A percentile compares a stretch with the other conserved stretches of the same genome.
phyloP scores from a whole-genome alignment of 441 rosid species.

The Viola pubescens region DNA sequence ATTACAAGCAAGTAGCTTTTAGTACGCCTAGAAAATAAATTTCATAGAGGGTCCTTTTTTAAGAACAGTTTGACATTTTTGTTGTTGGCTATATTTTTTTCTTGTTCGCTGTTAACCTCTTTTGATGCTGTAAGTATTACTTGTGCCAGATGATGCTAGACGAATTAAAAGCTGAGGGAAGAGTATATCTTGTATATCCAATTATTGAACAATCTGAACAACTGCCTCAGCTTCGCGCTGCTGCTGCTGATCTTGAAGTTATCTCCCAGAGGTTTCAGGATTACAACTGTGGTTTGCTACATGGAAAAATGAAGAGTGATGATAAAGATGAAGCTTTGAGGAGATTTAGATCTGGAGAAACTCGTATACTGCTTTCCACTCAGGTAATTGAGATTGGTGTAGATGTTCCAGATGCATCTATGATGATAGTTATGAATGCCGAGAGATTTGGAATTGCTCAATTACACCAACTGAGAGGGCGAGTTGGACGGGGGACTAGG shows the following conservation, averaged over 20 bases:
- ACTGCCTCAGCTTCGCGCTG: conserved; percentile 90
- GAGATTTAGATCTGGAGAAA: conserved; percentile 72
- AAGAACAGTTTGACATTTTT: no score
- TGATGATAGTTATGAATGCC: conserved; percentile 98
- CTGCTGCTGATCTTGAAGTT: conserved; percentile 60
- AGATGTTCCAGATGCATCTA: conserved; percentile 89
- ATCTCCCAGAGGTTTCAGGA: conserved; percentile 46
- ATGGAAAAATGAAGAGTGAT: conserved; percentile 84
- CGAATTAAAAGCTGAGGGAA: conserved; percentile 69
- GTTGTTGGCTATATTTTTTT: no score
- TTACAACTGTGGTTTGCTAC: conserved; percentile 72
- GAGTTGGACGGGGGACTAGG: conserved; percentile 71
- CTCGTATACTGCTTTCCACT: conserved; percentile 70
- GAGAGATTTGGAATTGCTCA: conserved; percentile 96
- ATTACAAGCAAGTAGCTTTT: no score
- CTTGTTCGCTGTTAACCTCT: no score
- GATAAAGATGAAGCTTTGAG: conserved; percentile 73
- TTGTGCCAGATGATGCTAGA: conserved; percentile 64
- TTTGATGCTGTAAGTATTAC: no score
- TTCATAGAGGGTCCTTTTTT: no score
- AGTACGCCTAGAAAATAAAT: no score
- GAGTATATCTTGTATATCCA: conserved; percentile 75
- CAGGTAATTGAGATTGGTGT: conserved; percentile 91
- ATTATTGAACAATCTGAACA: conserved; percentile 88
- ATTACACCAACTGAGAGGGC: conserved; percentile 87